Conservation (phyloP, 352 stramenopile genomes). For the Globisporangium parvum region DNA sequence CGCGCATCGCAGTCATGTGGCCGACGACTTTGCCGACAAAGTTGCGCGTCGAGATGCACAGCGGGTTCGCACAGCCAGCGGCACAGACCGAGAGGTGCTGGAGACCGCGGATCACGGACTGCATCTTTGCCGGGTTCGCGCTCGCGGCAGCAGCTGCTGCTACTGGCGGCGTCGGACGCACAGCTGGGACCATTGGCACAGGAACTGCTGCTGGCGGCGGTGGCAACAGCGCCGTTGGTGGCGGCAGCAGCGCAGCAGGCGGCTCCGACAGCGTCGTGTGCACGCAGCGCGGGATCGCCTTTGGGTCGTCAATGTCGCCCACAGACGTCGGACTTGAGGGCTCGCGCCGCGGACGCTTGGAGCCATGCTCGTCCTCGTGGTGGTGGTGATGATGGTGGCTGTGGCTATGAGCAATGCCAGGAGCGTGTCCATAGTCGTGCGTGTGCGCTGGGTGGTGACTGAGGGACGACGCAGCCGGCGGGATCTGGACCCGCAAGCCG, state of each 20-base stretch:
- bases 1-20: constrained; percentile 24
- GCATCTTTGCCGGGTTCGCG: constrained; percentile 39
- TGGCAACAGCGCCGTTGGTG: not conserved
- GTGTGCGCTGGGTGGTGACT: constrained; percentile 4
- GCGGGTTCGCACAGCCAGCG: constrained; percentile 36
- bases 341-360: constrained; percentile 30
- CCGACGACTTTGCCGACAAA: constrained; percentile 49
- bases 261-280: constrained; percentile 12
- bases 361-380: constrained; percentile 4
- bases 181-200: not conserved
- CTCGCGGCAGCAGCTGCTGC: constrained; percentile 6
- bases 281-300: constrained; percentile 11
- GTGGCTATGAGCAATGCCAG: not conserved
- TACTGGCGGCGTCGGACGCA: constrained; percentile 4
- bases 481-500: constrained; percentile 10
- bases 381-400: constrained; percentile 6
- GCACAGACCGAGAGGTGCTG: constrained; percentile 35
- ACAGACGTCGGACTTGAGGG: constrained; percentile 41
- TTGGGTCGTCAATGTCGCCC: constrained; percentile 26
- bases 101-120: constrained; percentile 48
- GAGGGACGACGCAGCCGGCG: not conserved
- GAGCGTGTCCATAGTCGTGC: not conserved
- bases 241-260: constrained; percentile 2
- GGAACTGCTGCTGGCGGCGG: constrained; percentile 2
- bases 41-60: constrained; percentile 46